Conservation (phyloP, 345 rosid genomes). For the Streptanthus diversifolius region DNA sequence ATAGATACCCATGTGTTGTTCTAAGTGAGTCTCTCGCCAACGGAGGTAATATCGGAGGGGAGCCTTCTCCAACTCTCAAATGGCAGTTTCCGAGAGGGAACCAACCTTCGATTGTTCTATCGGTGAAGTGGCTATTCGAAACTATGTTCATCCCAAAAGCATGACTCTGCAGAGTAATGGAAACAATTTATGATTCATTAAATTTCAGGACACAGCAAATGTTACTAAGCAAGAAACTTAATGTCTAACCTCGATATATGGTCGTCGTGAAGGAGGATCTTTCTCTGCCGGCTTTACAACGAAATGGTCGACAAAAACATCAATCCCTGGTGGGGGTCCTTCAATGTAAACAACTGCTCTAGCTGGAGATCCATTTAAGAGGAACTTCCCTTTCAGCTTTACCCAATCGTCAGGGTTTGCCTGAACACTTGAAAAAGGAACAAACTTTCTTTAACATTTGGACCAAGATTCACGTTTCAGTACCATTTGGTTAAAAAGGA, state of each 20-base stretch:
- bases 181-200: background rate
- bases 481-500: background rate
- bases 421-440: constrained; percentile 51
- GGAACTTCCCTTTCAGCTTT: constrained; percentile 78
- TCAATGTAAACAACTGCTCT: constrained; percentile 73
- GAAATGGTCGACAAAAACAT: constrained; percentile 75
- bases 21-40: constrained; percentile 80
- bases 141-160: constrained; percentile 70
- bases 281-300: constrained; percentile 69
- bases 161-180: constrained; percentile 47
- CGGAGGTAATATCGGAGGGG: constrained; percentile 79
- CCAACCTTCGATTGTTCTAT: constrained; percentile 65
- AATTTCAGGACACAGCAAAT: background rate
- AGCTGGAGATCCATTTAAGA: constrained; percentile 71
- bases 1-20: constrained; percentile 52
- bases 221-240: background rate
- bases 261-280: constrained; percentile 55
- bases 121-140: constrained; percentile 58
- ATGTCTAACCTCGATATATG: constrained; percentile 59
- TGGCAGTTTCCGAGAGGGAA: constrained; percentile 86
- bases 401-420: constrained; percentile 78
- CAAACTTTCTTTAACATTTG: background rate
- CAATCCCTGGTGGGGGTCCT: constrained; percentile 89
- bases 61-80: constrained; percentile 58
- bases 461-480: background rate